phyloP scores from a whole-genome alignment of 148 eudicot genomes.

The Silene conica region DNA sequence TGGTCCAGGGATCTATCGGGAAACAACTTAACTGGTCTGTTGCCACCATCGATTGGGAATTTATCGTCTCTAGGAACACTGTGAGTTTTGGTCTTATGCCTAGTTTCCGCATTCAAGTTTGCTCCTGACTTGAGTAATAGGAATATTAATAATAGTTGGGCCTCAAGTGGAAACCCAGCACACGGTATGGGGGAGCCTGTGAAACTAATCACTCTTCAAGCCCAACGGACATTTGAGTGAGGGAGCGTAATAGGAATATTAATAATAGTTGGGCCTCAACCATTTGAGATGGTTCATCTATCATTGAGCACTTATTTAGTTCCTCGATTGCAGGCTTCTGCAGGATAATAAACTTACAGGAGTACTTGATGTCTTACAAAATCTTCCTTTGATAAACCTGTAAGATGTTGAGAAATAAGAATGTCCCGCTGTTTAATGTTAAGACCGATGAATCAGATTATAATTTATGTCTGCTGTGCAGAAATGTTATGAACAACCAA shows the following conservation, averaged over 20 bases:
- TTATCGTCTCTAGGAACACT: constrained; percentile 58
- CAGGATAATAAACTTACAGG: constrained; percentile 78
- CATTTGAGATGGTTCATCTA: too few relatives aligned
- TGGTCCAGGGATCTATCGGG: constrained; percentile 76
- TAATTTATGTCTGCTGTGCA: constrained; percentile 27
- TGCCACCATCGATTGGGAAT: constrained; percentile 81
- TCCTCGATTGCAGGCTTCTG: constrained; percentile 56
- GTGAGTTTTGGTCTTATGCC: constrained; percentile 40
- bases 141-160: too few relatives aligned
- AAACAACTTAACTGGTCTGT: constrained; percentile 63
- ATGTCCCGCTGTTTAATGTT: background rate
- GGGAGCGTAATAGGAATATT: too few relatives aligned
- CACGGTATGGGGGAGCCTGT: too few relatives aligned
- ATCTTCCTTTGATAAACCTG: constrained; percentile 72
- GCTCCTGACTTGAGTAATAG: background rate
- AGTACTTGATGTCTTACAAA: constrained; percentile 64
- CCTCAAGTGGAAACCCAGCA: too few relatives aligned
- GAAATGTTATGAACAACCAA: constrained; percentile 77
- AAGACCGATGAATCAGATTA: background rate
- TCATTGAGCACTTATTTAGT: background rate
- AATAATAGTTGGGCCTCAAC: too few relatives aligned
- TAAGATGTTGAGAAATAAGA: constrained; percentile 35
- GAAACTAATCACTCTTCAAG: too few relatives aligned
- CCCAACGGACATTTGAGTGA: too few relatives aligned
- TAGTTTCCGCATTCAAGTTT: background rate